Conservation (phyloP, 2,329 filamentous ascomycete genomes). For the Canariomyces notabilis region DNA sequence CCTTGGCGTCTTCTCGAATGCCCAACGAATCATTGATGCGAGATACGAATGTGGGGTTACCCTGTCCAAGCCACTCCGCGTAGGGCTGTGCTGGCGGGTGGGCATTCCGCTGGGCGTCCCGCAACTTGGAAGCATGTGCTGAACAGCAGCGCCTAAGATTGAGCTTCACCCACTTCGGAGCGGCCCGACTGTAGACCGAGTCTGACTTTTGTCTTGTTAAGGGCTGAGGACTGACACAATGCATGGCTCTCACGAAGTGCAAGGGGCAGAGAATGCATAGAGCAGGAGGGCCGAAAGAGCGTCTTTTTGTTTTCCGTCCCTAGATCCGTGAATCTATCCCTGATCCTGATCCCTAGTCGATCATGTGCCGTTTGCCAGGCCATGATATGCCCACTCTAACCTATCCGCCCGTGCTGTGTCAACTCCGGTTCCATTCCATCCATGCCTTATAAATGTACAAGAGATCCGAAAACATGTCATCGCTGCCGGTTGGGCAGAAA, state of each 20-base stretch:
- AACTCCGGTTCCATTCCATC: not conserved
- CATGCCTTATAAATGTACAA: not conserved
- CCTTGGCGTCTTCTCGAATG: conserved; percentile 9
- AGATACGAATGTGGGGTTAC: conserved; percentile 22
- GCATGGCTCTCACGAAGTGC: too few relatives aligned
- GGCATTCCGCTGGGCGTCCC: too few relatives aligned
- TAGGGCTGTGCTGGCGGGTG: too few relatives aligned
- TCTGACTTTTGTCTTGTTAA: too few relatives aligned
- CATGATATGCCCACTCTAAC: not conserved
- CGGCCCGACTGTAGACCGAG: too few relatives aligned
- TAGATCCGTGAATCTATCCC: conserved; percentile 8
- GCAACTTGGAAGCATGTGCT: too few relatives aligned
- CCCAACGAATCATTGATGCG: conserved; percentile 13
- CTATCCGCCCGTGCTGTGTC: not conserved
- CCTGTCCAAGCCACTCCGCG: too few relatives aligned
- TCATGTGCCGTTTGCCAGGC: conserved; percentile 5
- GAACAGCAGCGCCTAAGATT: too few relatives aligned
- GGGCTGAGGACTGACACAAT: too few relatives aligned
- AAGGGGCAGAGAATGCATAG: too few relatives aligned
- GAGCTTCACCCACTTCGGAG: too few relatives aligned
- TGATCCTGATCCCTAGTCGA: conserved; percentile 7
- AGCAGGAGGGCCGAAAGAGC: too few relatives aligned
- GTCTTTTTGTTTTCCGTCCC: conserved; percentile 5
- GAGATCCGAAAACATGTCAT: not conserved
- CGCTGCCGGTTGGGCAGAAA: not conserved